These are phyloP conservation scores for Boletus coccyginus DNA, from an alignment of 768 basidiomycete genomes.

Conservation along the genomic window DNA sequence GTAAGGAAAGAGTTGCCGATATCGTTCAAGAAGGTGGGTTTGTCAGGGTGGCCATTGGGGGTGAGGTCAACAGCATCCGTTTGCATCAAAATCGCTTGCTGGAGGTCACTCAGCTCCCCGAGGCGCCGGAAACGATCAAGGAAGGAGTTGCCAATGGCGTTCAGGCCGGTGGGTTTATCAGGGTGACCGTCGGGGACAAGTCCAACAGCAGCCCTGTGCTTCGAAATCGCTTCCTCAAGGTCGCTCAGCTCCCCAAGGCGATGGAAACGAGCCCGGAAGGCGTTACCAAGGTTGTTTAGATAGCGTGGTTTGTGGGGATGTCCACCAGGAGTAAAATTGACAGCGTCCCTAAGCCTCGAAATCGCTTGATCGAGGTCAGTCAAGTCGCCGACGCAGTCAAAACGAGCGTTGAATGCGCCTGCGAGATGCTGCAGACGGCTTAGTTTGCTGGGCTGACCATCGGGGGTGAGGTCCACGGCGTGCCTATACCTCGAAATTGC, in stretches of 20 bases:
- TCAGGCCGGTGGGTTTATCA: neutral
- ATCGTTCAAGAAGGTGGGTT: neutral
- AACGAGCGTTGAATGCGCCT: neutral
- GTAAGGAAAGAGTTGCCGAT: neutral
- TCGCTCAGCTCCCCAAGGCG: neutral
- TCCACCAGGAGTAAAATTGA: neutral
- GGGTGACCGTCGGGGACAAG: neutral
- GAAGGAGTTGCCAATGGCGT: neutral
- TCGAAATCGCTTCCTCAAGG: neutral
- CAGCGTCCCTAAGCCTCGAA: neutral
- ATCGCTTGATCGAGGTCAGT: neutral
- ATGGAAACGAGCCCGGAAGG: neutral
- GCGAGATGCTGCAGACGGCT: neutral
- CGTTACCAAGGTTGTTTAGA: neutral
- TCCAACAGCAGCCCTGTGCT: neutral
- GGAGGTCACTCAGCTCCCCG: neutral
- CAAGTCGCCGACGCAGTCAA: neutral
- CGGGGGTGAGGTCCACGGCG: neutral
- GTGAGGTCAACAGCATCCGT: no score
- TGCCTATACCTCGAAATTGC: neutral
- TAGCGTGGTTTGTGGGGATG: no score
- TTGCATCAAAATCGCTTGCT: neutral
- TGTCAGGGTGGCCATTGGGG: neutral
- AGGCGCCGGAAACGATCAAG: neutral
- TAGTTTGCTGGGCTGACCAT: neutral